Conservation (phyloP, 768 basidiomycete genomes). For the Cystofilobasidium ferigula region DNA sequence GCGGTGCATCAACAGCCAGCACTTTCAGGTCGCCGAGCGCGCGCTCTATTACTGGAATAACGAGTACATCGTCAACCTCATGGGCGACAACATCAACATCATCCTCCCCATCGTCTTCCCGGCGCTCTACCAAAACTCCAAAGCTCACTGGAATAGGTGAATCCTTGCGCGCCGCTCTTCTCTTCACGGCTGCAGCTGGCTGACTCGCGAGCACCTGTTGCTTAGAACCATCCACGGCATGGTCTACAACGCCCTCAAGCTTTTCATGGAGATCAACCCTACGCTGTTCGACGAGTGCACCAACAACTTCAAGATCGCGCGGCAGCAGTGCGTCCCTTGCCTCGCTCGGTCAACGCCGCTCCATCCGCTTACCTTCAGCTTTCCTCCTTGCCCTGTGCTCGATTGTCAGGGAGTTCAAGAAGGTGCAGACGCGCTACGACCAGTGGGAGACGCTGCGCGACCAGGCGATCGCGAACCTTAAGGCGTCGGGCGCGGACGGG, state of each 20-base stretch:
- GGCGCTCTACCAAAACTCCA: conserved; percentile 86
- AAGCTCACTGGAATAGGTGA: conserved; percentile 98
- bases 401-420: conserved; percentile 65
- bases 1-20: conserved; percentile 95
- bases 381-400: neutral
- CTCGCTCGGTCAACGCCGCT: neutral
- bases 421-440: conserved; percentile 70
- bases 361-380: neutral
- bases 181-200: no score
- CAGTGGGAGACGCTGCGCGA: conserved; percentile 80
- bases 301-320: conserved; percentile 81
- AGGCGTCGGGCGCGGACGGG: conserved; percentile 30
- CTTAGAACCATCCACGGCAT: conserved; percentile 94
- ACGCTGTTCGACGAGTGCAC: conserved; percentile 88
- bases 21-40: conserved; percentile 98
- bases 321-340: conserved; percentile 56
- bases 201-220: neutral
- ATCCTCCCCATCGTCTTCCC: conserved; percentile 96
- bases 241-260: conserved; percentile 95
- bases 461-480: conserved; percentile 51
- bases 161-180: neutral
- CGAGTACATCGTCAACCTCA: conserved; percentile 97
- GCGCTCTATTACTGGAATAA: conserved; percentile 99
- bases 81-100: conserved; percentile 84
- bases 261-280: conserved; percentile 99